Percentiles rank a stretch among this genome's conserved stretches.
phyloP scores from a whole-genome alignment of 2,329 filamentous ascomycete species.

The Aspergillus tubingensis region DNA sequence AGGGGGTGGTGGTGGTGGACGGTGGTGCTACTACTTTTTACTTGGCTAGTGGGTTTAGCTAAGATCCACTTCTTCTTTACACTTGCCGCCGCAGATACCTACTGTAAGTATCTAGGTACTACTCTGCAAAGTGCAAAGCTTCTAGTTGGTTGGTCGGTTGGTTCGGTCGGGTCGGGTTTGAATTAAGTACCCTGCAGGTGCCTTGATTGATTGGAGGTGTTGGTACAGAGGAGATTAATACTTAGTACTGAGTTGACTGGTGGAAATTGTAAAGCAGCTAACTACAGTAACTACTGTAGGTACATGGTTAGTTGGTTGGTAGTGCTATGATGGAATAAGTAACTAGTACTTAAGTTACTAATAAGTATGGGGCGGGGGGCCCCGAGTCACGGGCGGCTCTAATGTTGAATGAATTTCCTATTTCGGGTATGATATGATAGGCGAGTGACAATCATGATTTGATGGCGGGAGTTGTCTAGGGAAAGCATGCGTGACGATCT shows the following conservation, averaged over 20 bases:
- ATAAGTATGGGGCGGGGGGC: too few species aligned
- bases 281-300: too few species aligned
- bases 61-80: neutral
- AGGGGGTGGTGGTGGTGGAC: slow-evolving; percentile 6
- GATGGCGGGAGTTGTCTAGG: neutral
- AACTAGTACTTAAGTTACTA: too few species aligned
- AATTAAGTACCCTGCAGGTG: neutral
- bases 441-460: neutral
- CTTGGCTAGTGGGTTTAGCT: too few species aligned
- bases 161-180: neutral
- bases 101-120: neutral
- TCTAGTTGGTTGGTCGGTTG: neutral
- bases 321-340: too few species aligned
- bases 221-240: neutral
- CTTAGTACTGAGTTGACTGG: neutral
- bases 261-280: too few species aligned
- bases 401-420: neutral
- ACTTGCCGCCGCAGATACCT: neutral
- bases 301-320: too few species aligned
- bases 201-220: neutral
- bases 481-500: neutral
- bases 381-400: neutral
- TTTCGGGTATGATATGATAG: neutral
- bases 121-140: too few species aligned
- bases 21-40: too few species aligned